phyloP scores from a whole-genome alignment of 257 asterid genomes.

The Solanum ossicruentum region DNA sequence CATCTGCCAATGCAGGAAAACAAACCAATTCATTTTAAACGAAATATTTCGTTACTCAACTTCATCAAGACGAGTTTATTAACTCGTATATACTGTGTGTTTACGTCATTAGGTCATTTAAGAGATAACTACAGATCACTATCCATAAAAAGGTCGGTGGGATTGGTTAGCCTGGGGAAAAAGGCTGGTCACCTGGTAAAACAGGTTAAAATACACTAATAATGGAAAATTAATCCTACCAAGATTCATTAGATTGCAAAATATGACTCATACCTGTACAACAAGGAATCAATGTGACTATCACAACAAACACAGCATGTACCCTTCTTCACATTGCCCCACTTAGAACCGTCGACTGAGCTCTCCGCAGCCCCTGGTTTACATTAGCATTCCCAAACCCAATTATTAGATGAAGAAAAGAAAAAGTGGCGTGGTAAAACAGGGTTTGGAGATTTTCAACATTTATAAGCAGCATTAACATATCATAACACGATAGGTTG shows the following conservation, averaged over 20 bases:
- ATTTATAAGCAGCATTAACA: not conserved
- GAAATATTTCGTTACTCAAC: not conserved
- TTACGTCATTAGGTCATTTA: not conserved
- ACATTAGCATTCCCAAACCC: not conserved
- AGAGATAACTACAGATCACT: not conserved
- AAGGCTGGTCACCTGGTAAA: not conserved
- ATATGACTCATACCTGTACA: constrained; percentile 60
- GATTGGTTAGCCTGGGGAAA: not conserved
- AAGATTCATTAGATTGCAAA: not conserved
- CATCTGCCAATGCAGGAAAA: constrained; percentile 39
- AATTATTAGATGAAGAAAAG: not conserved
- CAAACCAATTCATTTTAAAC: not conserved
- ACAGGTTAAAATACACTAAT: not conserved
- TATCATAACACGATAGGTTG: not conserved
- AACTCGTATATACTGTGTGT: not conserved
- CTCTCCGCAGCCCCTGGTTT: constrained; percentile 51
- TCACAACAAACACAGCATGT: constrained; percentile 96
- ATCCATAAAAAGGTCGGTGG: not conserved
- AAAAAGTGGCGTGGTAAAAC: not conserved
- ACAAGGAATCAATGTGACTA: constrained; percentile 71
- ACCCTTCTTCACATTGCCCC: constrained; percentile 82
- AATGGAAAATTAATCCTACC: not conserved
- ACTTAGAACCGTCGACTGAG: constrained; percentile 71
- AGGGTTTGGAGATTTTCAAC: not conserved
- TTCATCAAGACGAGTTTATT: not conserved